Evolutionary conservation across 441 rosid genomes (phyloP).

Genomic region (Pelargonium cotyledonis): DNA sequence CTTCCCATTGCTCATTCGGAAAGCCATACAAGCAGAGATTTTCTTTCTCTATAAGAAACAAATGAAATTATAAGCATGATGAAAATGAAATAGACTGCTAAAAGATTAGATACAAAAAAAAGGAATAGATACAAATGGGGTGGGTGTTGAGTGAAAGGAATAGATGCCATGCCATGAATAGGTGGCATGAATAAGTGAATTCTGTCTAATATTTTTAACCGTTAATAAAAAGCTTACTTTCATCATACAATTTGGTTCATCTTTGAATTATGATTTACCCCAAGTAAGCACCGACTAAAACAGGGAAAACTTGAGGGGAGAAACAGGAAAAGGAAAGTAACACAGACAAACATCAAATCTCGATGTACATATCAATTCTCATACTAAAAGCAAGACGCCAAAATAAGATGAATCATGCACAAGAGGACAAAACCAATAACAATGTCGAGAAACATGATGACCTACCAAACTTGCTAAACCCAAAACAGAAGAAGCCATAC

Average conservation of each 20-base stretch:
- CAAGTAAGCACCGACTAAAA: background rate
- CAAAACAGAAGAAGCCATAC: background rate
- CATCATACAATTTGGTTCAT: too few species aligned
- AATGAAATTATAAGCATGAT: too few species aligned
- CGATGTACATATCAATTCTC: background rate
- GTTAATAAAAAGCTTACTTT: background rate
- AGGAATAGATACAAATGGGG: too few species aligned
- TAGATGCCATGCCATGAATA: too few species aligned
- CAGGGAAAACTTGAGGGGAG: background rate
- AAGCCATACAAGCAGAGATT: constrained; percentile 86
- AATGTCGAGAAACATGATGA: too few species aligned
- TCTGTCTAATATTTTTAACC: background rate
- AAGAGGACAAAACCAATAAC: background rate
- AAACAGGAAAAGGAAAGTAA: background rate
- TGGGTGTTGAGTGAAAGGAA: too few species aligned
- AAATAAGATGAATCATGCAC: background rate
- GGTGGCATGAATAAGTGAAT: too few species aligned
- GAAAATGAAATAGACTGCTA: too few species aligned
- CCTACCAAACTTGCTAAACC: too few species aligned
- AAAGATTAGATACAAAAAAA: too few species aligned
- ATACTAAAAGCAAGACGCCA: background rate
- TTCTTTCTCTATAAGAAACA: constrained; percentile 44
- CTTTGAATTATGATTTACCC: too few species aligned
- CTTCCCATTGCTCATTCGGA: constrained; percentile 93
- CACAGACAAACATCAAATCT: background rate